A percentile compares a stretch with the other conserved stretches of the same genome.
Conservation (phyloP, 169 alveolate genomes). For the Cryptosporidium sp. region DNA sequence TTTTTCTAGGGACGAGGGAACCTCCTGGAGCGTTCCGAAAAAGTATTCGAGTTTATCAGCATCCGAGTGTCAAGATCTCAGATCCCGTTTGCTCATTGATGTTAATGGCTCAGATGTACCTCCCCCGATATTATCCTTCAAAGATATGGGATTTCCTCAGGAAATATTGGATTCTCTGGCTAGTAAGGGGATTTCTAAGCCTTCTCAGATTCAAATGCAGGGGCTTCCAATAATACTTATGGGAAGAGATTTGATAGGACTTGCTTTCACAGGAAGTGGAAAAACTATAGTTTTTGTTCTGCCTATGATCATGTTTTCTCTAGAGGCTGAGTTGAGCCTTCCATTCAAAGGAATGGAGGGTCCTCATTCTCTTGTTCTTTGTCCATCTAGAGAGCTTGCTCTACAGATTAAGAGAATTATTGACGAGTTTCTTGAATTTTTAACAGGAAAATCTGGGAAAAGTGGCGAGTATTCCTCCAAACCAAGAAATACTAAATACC, state of each 20-base stretch:
- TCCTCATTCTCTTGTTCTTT: slow-evolving; percentile 91
- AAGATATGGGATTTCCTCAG: slow-evolving; percentile 92
- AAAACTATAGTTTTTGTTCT: slow-evolving; percentile 92
- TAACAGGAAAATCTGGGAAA: slow-evolving; percentile 77
- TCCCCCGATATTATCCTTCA: slow-evolving; percentile 91
- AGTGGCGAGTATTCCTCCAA: neutral
- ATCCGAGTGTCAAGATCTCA: slow-evolving; percentile 77
- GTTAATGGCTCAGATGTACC: slow-evolving; percentile 91
- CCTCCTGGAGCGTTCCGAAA: slow-evolving; percentile 82
- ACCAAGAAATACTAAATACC: slow-evolving; percentile 48
- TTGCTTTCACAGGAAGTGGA: slow-evolving; percentile 94
- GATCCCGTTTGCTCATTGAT: slow-evolving; percentile 85
- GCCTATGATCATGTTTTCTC: slow-evolving; percentile 91
- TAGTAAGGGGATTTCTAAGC: slow-evolving; percentile 88
- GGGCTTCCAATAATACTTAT: slow-evolving; percentile 89
- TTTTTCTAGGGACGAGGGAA: slow-evolving; percentile 71
- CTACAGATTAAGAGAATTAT: slow-evolving; percentile 90
- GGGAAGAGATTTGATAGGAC: slow-evolving; percentile 93
- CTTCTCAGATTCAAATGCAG: slow-evolving; percentile 94
- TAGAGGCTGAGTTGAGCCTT: slow-evolving; percentile 87
- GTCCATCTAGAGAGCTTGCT: slow-evolving; percentile 95
- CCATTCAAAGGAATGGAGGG: slow-evolving; percentile 88
- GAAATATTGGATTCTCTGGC: slow-evolving; percentile 85
- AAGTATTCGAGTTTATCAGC: slow-evolving; percentile 78
- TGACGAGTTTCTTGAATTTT: slow-evolving; percentile 80